These are phyloP conservation scores for Alternaria ethzedia DNA, from an alignment of 2,329 filamentous ascomycete species.

Conservation along the genomic window DNA sequence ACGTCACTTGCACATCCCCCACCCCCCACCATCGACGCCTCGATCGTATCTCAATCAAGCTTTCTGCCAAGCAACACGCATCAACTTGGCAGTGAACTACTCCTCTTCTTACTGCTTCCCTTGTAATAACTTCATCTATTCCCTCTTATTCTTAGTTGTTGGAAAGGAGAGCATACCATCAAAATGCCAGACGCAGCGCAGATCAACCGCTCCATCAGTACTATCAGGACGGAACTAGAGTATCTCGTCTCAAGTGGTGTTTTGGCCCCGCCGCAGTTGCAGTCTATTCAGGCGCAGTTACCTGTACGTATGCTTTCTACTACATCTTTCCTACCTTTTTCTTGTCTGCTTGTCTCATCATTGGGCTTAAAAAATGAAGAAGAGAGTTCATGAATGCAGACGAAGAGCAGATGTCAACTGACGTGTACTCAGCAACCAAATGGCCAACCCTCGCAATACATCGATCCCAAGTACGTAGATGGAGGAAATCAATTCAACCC, in stretches of 20 bases:
- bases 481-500: constrained; percentile 26
- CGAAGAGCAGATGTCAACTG: not conserved
- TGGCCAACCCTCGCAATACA: constrained; percentile 24
- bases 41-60: not conserved
- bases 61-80: not conserved
- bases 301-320: constrained; percentile 10
- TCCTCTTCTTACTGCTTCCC: not conserved
- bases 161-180: too few species aligned
- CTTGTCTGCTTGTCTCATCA: not conserved
- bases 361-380: not conserved
- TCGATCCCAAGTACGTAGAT: constrained; percentile 20
- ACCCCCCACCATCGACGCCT: too few species aligned
- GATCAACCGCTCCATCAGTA: constrained; percentile 21
- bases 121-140: too few species aligned
- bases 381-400: not conserved
- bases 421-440: constrained; percentile 9
- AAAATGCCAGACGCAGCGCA: constrained; percentile 22
- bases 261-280: constrained; percentile 21
- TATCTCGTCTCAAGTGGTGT: constrained; percentile 25
- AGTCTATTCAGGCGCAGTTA: constrained; percentile 25
- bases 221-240: constrained; percentile 23
- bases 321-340: not conserved
- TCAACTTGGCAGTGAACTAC: constrained; percentile 8
- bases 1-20: constrained; percentile 1
- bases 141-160: too few species aligned